Evolutionary conservation across 768 basidiomycete genomes (phyloP).

Genomic region (Russula abietina): DNA sequence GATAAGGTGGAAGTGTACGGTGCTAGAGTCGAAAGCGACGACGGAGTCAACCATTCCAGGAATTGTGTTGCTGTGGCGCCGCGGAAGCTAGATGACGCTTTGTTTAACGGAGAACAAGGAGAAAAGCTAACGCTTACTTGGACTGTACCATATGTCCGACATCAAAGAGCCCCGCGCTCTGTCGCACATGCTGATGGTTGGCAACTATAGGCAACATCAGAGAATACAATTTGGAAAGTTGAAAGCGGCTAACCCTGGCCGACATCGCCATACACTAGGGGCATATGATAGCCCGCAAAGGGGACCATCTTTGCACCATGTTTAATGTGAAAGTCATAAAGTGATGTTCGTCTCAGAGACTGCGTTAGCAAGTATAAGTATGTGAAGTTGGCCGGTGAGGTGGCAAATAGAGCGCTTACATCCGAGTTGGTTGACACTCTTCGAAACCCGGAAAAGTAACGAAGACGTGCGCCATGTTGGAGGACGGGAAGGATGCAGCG

Average conservation of each 20-base stretch:
- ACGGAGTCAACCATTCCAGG: constrained; percentile 86
- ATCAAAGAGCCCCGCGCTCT: constrained; percentile 82
- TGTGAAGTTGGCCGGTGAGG: not conserved
- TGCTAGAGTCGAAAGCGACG: constrained; percentile 60
- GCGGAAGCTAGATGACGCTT: constrained; percentile 51
- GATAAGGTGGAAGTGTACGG: constrained; percentile 81
- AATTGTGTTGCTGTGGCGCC: constrained; percentile 74
- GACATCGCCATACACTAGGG: constrained; percentile 73
- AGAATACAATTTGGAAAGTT: not conserved
- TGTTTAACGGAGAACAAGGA: not conserved
- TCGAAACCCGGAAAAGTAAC: not conserved
- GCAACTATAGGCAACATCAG: constrained; percentile 49
- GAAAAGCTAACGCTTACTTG: constrained; percentile 49
- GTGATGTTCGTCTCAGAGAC: constrained; percentile 53
- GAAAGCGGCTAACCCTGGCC: constrained; percentile 57
- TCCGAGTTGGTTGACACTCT: constrained; percentile 5
- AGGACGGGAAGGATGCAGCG: not conserved
- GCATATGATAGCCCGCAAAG: constrained; percentile 96
- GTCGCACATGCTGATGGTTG: constrained; percentile 86
- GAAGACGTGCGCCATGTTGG: not conserved
- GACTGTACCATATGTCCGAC: constrained; percentile 98
- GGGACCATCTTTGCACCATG: constrained; percentile 91
- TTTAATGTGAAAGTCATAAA: constrained; percentile 85
- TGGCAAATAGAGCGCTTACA: not conserved
- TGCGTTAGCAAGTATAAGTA: not conserved